phyloP scores from a whole-genome alignment of 2,329 filamentous ascomycete species.

The Verruconis gallopava region DNA sequence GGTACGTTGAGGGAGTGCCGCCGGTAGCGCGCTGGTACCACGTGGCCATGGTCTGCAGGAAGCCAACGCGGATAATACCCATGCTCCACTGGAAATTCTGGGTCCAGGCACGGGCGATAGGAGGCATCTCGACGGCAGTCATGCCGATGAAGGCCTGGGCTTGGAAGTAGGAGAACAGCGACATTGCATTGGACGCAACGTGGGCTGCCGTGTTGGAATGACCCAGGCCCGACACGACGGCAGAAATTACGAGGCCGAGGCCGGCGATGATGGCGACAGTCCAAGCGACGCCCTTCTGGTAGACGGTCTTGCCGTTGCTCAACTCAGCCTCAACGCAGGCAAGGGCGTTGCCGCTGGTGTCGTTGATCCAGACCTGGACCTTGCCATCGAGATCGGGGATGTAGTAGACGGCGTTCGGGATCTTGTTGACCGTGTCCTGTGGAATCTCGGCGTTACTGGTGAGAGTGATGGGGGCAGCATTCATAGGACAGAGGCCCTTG shows the following conservation, averaged over 20 bases:
- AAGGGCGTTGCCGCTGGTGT: slow-evolving; percentile 49
- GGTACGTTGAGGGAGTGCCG: slow-evolving; percentile 65
- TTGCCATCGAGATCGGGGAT: slow-evolving; percentile 85
- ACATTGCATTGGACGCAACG: slow-evolving; percentile 83
- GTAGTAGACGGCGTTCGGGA: slow-evolving; percentile 76
- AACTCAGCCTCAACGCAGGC: slow-evolving; percentile 80
- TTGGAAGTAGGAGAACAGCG: slow-evolving; percentile 92
- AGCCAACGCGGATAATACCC: slow-evolving; percentile 81
- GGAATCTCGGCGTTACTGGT: slow-evolving; percentile 47
- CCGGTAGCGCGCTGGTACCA: slow-evolving; percentile 95
- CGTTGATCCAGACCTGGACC: slow-evolving; percentile 70
- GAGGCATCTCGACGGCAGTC: slow-evolving; percentile 66
- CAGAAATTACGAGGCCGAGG: slow-evolving; percentile 70
- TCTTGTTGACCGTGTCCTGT: slow-evolving; percentile 42
- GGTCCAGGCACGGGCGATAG: slow-evolving; percentile 84
- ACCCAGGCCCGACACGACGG: slow-evolving; percentile 76
- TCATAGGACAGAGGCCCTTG: slow-evolving; percentile 80
- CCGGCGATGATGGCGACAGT: slow-evolving; percentile 77
- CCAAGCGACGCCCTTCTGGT: slow-evolving; percentile 82
- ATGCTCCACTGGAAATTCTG: slow-evolving; percentile 98
- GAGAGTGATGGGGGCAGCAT: slow-evolving; percentile 65
- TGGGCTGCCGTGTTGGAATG: slow-evolving; percentile 92
- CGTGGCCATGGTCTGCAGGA: slow-evolving; percentile 77
- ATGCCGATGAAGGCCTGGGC: slow-evolving; percentile 84
- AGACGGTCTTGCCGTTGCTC: slow-evolving; percentile 85